These are phyloP conservation scores for Bondarzewia mesenterica DNA, from an alignment of 1,284 basidiomycete genomes.

Conservation along the genomic window DNA sequence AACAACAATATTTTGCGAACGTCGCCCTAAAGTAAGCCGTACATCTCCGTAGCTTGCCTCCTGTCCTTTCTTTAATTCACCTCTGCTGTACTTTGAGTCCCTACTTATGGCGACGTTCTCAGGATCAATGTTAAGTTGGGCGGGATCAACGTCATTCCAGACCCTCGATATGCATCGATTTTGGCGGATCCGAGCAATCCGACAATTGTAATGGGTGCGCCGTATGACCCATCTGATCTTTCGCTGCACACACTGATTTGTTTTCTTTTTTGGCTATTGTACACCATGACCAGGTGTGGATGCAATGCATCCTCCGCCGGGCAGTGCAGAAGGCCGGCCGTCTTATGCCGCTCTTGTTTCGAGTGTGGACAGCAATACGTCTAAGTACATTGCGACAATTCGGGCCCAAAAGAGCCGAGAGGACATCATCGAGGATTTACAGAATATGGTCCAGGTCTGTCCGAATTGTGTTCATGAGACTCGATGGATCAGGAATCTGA, in stretches of 20 bases:
- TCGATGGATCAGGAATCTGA: background rate
- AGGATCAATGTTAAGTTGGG: conserved; percentile 79
- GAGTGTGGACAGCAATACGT: conserved; percentile 61
- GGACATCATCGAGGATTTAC: conserved; percentile 69
- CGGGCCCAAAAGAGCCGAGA: conserved; percentile 58
- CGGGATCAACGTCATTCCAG: conserved; percentile 69
- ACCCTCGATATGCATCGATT: conserved; percentile 47
- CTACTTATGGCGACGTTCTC: conserved; percentile 1
- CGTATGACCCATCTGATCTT: conserved; percentile 4
- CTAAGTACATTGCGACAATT: conserved; percentile 45
- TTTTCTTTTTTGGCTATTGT: background rate
- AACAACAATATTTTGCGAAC: conserved; percentile 69
- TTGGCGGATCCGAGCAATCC: conserved; percentile 60
- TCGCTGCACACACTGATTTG: background rate
- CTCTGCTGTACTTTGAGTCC: background rate
- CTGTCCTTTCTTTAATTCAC: background rate
- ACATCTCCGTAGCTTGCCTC: too few species aligned
- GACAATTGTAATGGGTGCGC: conserved; percentile 65
- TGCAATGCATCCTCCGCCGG: conserved; percentile 75
- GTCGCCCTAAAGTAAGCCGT: conserved; percentile 70
- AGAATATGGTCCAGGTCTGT: conserved; percentile 48
- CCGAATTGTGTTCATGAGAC: too few species aligned
- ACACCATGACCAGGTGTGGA: conserved; percentile 46
- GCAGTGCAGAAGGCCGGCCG: conserved; percentile 59
- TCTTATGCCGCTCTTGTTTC: conserved; percentile 72